phyloP scores from a whole-genome alignment of 352 stramenopile genomes.

The Globisporangium irregulare region DNA sequence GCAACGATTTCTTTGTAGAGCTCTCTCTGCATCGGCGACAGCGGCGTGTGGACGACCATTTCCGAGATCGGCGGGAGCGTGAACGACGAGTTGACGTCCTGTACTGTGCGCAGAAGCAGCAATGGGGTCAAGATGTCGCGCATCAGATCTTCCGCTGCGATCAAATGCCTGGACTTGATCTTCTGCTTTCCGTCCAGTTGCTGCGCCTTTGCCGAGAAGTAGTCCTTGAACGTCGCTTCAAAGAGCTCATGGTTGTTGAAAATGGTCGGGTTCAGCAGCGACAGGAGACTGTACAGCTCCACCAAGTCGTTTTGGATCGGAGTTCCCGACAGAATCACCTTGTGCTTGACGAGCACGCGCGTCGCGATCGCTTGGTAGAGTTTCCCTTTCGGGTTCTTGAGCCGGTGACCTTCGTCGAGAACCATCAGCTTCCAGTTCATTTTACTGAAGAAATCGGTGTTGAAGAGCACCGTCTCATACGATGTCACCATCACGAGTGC shows the following conservation, averaged over 20 bases:
- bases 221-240: slow-evolving; percentile 43
- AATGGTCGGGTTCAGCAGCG: slow-evolving; percentile 80
- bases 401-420: slow-evolving; percentile 85
- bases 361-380: slow-evolving; percentile 49
- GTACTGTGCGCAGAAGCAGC: slow-evolving; percentile 59
- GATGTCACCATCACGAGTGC: slow-evolving; percentile 67
- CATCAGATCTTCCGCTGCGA: slow-evolving; percentile 49
- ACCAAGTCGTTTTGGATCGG: slow-evolving; percentile 86
- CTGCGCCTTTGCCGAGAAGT: slow-evolving; percentile 70
- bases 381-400: slow-evolving; percentile 82
- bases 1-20: slow-evolving; percentile 81
- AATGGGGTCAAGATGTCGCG: slow-evolving; percentile 52
- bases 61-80: slow-evolving; percentile 68
- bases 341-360: slow-evolving; percentile 34
- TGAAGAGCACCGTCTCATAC: slow-evolving; percentile 69
- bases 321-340: slow-evolving; percentile 77
- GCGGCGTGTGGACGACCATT: slow-evolving; percentile 72
- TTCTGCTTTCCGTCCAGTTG: slow-evolving; percentile 21
- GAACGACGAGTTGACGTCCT: slow-evolving; percentile 69
- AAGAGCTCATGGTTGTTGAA: slow-evolving; percentile 69
- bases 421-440: slow-evolving; percentile 59
- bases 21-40: slow-evolving; percentile 77
- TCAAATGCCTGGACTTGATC: slow-evolving; percentile 25
- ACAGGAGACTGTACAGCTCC: slow-evolving; percentile 80
- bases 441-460: slow-evolving; percentile 51